Base-by-base conservation (phyloP, 2,329 filamentous ascomycete species). In the Nectriaceae sp. region DNA sequence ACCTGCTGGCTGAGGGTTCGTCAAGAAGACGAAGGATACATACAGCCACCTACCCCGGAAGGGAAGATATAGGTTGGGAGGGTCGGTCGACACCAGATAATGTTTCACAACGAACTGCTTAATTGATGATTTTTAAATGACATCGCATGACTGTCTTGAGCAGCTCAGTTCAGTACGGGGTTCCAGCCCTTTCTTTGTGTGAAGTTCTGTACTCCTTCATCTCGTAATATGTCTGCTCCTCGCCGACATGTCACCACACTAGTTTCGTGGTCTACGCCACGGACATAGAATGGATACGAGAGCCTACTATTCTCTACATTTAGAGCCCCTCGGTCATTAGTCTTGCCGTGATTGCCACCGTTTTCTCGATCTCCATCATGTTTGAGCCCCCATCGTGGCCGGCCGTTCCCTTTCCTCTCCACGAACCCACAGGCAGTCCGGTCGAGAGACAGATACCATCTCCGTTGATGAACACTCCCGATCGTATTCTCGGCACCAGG, bases 391-490 rank as follows among this genome's bases (percentile, higher is more conserved):
- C 61, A 52, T 2, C 46, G 5, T 21, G 50, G 21, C 21, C 53
- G 49, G 11, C 49, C 52, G 15, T 43, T 47, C 52, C 54, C 63
- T 42, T 61, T 61, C 19, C 61, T 63, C 59, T 67, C 69, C 15
- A 65, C 64, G 46, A 89, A 87, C 4, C 85, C 85, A 42, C 78
- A 83, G 4, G 74, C 77, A 21, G 61, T 63, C 11, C 82, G 73
- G 59, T 89, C 86, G 1, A 89, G 70, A 11, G 79, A 79, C 16
- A 88, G 59, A 50, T 81, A 87, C 87, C 85, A 89, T 36, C 75
- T 73, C 4, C 85, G 76, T 63, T 89, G 85, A 57, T 89, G 79
- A 4, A 89, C 71, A 31, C 84, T 88, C 5, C 79, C 82, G 35
- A 89, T 84, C 3, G 75, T 79, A 58, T 89, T 89, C 1, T 60